Conservation (phyloP, 805 yeast species). For the Teunomyces cretensis region DNA sequence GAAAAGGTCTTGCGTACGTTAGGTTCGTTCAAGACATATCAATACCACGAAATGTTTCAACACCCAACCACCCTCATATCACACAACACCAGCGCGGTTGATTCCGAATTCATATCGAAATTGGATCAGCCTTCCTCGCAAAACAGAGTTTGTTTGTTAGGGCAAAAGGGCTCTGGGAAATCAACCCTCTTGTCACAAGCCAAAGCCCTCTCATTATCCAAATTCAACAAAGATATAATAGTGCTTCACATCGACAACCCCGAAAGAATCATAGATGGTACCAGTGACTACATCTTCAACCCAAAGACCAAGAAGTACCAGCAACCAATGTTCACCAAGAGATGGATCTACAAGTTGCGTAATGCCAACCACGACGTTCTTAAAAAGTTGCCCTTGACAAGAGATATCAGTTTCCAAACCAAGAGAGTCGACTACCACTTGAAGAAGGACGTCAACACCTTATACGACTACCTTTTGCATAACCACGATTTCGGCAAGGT, state of each 20-base stretch:
- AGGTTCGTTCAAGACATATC: slow-evolving; percentile 68
- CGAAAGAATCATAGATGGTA: slow-evolving; percentile 64
- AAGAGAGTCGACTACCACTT: slow-evolving; percentile 33
- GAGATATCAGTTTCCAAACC: slow-evolving; percentile 31
- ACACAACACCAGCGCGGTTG: slow-evolving; percentile 41
- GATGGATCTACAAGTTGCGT: slow-evolving; percentile 51
- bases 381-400: slow-evolving; percentile 32
- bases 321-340: slow-evolving; percentile 76
- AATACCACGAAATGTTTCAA: slow-evolving; percentile 63
- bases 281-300: slow-evolving; percentile 64
- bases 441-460: slow-evolving; percentile 31
- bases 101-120: slow-evolving; percentile 39
- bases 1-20: slow-evolving; percentile 47
- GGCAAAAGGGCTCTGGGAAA: slow-evolving; percentile 79
- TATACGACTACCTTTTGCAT: slow-evolving; percentile 19
- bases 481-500: slow-evolving; percentile 39
- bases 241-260: slow-evolving; percentile 67
- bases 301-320: slow-evolving; percentile 49
- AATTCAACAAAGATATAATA: slow-evolving; percentile 37
- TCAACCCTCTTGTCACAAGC: slow-evolving; percentile 70
- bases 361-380: slow-evolving; percentile 35
- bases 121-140: slow-evolving; percentile 30
- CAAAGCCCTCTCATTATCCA: slow-evolving; percentile 50
- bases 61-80: slow-evolving; percentile 62
- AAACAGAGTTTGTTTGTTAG: slow-evolving; percentile 59